phyloP scores from a whole-genome alignment of 1,284 basidiomycete genomes.

The Xerocomus amazonicus region DNA sequence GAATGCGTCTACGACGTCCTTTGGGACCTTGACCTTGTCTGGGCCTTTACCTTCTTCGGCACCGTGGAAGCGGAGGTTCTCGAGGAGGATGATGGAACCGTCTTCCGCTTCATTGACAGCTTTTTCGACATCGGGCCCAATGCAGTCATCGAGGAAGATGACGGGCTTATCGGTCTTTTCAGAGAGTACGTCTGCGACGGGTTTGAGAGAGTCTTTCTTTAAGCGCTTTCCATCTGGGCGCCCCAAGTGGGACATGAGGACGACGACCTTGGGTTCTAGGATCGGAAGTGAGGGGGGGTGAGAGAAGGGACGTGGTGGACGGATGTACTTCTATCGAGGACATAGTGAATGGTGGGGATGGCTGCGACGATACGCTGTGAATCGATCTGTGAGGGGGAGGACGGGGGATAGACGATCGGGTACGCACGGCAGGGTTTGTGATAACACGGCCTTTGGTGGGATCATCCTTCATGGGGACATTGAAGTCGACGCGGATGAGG shows the following conservation, averaged over 20 bases:
- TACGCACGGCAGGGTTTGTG: conserved; percentile 90
- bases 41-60: conserved; percentile 99
- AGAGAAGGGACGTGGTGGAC: background rate
- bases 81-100: conserved; percentile 89
- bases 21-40: conserved; percentile 74
- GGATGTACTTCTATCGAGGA: conserved; percentile 76
- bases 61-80: conserved; percentile 98
- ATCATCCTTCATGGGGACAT: conserved; percentile 74
- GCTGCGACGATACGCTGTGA: conserved; percentile 92
- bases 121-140: conserved; percentile 82
- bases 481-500: conserved; percentile 98
- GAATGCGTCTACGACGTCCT: conserved; percentile 60
- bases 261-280: conserved; percentile 80
- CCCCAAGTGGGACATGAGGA: conserved; percentile 98
- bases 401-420: conserved; percentile 7
- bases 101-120: conserved; percentile 67
- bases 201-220: conserved; percentile 89
- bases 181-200: conserved; percentile 69
- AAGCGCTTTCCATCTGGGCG: conserved; percentile 93
- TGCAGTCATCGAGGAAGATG: conserved; percentile 83
- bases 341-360: conserved; percentile 94
- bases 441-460: conserved; percentile 71
- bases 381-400: conserved; percentile 3
- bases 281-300: background rate
- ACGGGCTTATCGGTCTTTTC: conserved; percentile 51